Evolutionary conservation across 2,329 filamentous ascomycete species (phyloP), one percentile per base, ranked within the genome.

Genomic region (Fusarium verrucosum): DNA sequence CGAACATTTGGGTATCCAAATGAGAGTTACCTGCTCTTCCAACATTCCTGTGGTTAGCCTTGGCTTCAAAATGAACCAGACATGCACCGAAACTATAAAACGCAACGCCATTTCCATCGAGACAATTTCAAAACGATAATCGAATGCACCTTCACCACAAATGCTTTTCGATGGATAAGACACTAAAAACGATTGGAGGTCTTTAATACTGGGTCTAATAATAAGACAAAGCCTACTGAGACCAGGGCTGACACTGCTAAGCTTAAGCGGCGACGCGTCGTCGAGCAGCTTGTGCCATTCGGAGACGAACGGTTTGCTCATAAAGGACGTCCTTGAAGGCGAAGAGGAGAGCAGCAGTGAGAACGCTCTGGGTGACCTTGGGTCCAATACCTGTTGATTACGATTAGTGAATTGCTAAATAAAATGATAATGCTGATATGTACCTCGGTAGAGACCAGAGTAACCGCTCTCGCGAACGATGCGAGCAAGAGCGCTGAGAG

Each of bases 271-370:
- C 67, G 38, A 78, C 41, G 22, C 74, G 71, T 73, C 78, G 83
- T 71, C 77, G 79, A 49, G 77, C 74, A 25, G 77, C 75, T 23
- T 79, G 73, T 20, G 74, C 70, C 54, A 78, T 76, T 50, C 92
- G 84, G 28, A 92, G 85, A 71, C 83, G 86, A 46, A 94, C 80
- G 1, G 89, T 94, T 78, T 90, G 87, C 72, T 92, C 91, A 76
- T 98, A 99, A 7, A 99, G 85, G 8, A 92, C 92, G 75, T 99
- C 95, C 83, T 99, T 99, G 82, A 99, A 97, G 3, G 94, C 95
- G 76, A 99, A 99, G 57, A 99, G 82, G 79, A 98, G 93, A 4
- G 95, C 95, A 7, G 95, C 95, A 6, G 95, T 99, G 62, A 99
- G 85, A 41, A 98, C 95, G 75, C 94, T 97, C 81, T 99, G 95